Conservation (phyloP, 2,329 filamentous ascomycete species). For the Sporothrix schenckii region DNA sequence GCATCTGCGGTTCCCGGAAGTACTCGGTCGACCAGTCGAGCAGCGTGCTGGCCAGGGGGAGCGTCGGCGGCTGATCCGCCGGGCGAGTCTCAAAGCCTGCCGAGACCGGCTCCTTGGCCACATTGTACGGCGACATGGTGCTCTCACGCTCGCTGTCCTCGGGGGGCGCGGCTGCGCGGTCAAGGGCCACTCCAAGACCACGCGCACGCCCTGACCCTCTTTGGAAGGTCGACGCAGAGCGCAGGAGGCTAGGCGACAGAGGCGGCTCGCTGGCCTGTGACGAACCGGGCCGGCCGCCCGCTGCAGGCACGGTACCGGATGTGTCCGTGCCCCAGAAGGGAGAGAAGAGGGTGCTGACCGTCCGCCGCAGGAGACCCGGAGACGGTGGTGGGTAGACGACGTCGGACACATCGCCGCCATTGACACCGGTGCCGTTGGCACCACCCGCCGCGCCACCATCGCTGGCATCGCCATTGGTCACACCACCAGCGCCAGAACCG, state of each 20-base stretch:
- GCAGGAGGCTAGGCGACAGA: conserved; percentile 43
- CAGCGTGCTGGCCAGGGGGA: conserved; percentile 82
- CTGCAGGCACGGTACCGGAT: background rate
- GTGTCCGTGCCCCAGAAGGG: conserved; percentile 56
- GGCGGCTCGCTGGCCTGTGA: conserved; percentile 29
- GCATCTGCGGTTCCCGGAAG: conserved; percentile 98
- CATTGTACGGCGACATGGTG: conserved; percentile 71
- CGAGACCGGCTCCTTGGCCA: conserved; percentile 77
- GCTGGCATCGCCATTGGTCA: conserved; percentile 2
- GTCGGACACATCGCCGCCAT: conserved; percentile 38
- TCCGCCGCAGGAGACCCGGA: conserved; percentile 63
- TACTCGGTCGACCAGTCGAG: conserved; percentile 97
- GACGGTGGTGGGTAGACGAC: conserved; percentile 53
- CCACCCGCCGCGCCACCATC: background rate
- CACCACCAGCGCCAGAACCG: conserved; percentile 41
- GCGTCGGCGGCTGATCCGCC: conserved; percentile 58
- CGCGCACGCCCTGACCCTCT: conserved; percentile 26
- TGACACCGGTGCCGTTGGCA: background rate
- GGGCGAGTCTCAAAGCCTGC: conserved; percentile 70
- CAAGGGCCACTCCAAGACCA: conserved; percentile 40
- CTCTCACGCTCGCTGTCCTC: conserved; percentile 73
- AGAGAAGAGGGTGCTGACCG: conserved; percentile 65
- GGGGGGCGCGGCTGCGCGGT: conserved; percentile 59
- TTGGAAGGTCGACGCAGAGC: conserved; percentile 43
- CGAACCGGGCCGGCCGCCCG: conserved; percentile 27